Evolutionary conservation across 176 grass and related monocot species (phyloP).

Genomic region (Aegilops bicornis): DNA sequence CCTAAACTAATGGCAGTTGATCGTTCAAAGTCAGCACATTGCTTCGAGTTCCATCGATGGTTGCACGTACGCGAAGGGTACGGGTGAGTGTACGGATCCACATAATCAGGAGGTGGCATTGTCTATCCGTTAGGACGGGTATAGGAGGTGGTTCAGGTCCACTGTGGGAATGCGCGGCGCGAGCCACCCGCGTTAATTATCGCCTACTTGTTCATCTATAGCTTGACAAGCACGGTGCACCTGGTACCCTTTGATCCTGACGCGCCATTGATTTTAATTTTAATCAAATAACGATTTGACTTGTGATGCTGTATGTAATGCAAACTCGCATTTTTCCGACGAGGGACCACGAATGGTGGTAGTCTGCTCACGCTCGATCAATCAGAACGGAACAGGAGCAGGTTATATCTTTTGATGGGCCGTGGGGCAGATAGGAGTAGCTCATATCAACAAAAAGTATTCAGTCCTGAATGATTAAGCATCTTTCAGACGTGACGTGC

Average conservation of each 20-base stretch:
- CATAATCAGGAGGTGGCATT: neutral
- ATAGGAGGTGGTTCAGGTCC: neutral
- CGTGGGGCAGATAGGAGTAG: neutral
- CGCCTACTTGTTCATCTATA: neutral
- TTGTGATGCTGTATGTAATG: too few relatives aligned
- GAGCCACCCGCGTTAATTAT: too few relatives aligned
- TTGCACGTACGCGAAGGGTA: neutral
- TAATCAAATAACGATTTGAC: too few relatives aligned
- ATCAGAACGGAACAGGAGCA: neutral
- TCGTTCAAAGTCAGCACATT: slow-evolving; percentile 3
- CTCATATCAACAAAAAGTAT: neutral
- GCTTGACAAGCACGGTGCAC: neutral
- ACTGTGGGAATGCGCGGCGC: neutral
- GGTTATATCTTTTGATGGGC: neutral
- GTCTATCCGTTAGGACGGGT: neutral
- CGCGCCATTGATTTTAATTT: neutral
- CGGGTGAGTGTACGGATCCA: slow-evolving; percentile 28
- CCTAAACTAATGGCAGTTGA: neutral
- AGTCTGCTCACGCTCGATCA: neutral
- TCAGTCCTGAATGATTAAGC: neutral
- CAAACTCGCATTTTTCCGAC: too few relatives aligned
- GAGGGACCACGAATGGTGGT: neutral
- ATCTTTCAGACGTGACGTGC: neutral
- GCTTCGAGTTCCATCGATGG: too few relatives aligned
- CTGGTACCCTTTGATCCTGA: too few relatives aligned